phyloP scores from a whole-genome alignment of 495 filamentous ascomycete genomes.

The Parathielavia hyrcaniae region DNA sequence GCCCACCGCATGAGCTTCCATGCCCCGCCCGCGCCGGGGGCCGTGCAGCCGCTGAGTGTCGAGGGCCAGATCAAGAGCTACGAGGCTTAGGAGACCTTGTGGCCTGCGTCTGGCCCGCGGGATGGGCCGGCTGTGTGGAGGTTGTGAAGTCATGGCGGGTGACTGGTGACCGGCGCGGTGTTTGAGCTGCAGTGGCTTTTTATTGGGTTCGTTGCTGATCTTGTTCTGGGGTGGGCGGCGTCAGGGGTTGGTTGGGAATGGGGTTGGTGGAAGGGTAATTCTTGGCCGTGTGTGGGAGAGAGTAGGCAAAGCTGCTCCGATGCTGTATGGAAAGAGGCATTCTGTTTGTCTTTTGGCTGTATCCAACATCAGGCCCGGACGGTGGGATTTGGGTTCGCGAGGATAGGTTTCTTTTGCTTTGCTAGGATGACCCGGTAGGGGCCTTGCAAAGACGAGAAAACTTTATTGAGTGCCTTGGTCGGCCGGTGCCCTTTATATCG shows the following conservation, averaged over 20 bases:
- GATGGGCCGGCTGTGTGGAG: background rate
- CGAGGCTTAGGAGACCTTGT: conserved; percentile 34
- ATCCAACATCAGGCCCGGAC: background rate
- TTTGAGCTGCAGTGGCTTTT: background rate
- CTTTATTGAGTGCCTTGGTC: background rate
- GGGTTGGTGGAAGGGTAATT: conserved; percentile 6
- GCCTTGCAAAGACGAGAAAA: background rate
- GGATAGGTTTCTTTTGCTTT: background rate
- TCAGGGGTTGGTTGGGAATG: conserved; percentile 11
- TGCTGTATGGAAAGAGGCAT: conserved; percentile 10
- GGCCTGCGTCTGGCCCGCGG: background rate
- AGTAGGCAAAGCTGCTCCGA: background rate
- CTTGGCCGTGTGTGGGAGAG: conserved; percentile 2
- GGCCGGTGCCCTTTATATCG: background rate
- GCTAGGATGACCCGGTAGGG: background rate
- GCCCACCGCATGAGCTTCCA: conserved; percentile 59
- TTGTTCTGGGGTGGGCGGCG: conserved; percentile 8
- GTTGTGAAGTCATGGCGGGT: background rate
- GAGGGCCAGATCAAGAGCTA: conserved; percentile 52
- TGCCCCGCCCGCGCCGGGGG: conserved; percentile 38
- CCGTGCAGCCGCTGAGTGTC: conserved; percentile 60
- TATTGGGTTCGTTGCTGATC: conserved; percentile 4
- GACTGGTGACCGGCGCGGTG: background rate
- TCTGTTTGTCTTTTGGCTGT: conserved; percentile 1
- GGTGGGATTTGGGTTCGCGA: background rate